A percentile compares a stretch with the other conserved stretches of the same genome.
Conservation (phyloP, 257 asterid genomes). For the Penstemon barbatus region DNA sequence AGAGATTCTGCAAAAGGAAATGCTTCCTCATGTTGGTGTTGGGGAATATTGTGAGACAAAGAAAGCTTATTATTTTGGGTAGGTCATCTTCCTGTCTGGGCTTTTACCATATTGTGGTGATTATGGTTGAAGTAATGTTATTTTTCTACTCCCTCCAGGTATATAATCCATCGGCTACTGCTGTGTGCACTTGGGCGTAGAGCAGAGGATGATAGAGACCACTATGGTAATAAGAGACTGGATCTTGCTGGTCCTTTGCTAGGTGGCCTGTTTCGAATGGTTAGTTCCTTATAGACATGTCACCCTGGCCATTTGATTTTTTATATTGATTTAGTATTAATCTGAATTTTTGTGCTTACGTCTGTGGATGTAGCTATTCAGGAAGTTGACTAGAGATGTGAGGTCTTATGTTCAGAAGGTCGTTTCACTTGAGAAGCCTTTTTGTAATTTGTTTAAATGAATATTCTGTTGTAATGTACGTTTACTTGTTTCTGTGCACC, state of each 20-base stretch:
- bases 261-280: constrained; percentile 97
- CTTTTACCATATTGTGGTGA: constrained; percentile 14
- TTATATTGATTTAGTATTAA: constrained; percentile 23
- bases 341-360: constrained; percentile 33
- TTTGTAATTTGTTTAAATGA: constrained; percentile 22
- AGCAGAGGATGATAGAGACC: constrained; percentile 96
- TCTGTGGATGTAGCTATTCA: constrained; percentile 71
- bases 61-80: constrained; percentile 97
- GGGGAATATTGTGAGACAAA: constrained; percentile 93
- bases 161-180: constrained; percentile 88
- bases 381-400: constrained; percentile 96
- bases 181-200: constrained; percentile 92
- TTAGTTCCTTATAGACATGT: constrained; percentile 34
- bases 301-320: constrained; percentile 25
- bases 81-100: constrained; percentile 25
- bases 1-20: constrained; percentile 94
- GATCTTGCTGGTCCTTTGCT: constrained; percentile 99
- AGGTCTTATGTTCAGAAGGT: constrained; percentile 96
- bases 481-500: constrained; percentile 26
- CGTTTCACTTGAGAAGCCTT: constrained; percentile 19
- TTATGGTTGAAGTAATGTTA: constrained; percentile 21
- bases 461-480: constrained; percentile 14
- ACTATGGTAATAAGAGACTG: constrained; percentile 93
- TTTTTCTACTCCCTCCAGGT: constrained; percentile 43
- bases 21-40: constrained; percentile 99